These are phyloP conservation scores for Lactuca sativa DNA, from an alignment of 129 eudicot genomes.

Conservation along the genomic window DNA sequence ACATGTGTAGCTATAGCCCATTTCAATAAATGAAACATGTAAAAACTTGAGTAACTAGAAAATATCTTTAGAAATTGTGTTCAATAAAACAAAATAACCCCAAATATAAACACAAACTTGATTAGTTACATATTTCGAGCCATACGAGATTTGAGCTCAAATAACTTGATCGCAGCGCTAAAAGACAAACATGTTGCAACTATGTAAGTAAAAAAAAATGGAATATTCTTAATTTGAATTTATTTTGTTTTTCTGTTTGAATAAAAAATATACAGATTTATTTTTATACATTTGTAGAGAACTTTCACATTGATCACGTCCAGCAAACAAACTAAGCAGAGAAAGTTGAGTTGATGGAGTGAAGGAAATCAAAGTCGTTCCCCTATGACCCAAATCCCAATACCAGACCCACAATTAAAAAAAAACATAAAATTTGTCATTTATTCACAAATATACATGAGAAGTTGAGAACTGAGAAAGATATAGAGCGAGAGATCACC, in stretches of 20 bases:
- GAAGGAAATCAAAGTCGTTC: constrained; percentile 29
- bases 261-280: constrained; percentile 3
- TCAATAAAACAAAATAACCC: too few species aligned
- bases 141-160: neutral
- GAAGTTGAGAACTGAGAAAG: constrained; percentile 10
- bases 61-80: too few species aligned
- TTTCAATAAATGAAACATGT: too few species aligned
- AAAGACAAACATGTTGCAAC: neutral
- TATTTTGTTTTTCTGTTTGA: constrained; percentile 1
- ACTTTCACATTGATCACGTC: constrained; percentile 32
- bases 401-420: constrained; percentile 25
- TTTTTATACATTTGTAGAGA: constrained; percentile 37
- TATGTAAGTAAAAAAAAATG: too few species aligned
- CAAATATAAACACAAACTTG: too few species aligned
- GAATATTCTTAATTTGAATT: constrained; percentile 9
- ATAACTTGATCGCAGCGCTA: too few species aligned
- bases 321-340: constrained; percentile 33
- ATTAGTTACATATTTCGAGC: neutral
- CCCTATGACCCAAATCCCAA: constrained; percentile 26
- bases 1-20: too few species aligned
- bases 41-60: too few species aligned
- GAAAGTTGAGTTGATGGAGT: constrained; percentile 24
- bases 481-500: neutral
- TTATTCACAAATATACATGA: constrained; percentile 44
- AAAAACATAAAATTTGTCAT: constrained; percentile 24